Percentiles rank a stretch among this genome's conserved stretches.
phyloP scores from a whole-genome alignment of 495 filamentous ascomycete genomes.

The Aspergillus asperescens region DNA sequence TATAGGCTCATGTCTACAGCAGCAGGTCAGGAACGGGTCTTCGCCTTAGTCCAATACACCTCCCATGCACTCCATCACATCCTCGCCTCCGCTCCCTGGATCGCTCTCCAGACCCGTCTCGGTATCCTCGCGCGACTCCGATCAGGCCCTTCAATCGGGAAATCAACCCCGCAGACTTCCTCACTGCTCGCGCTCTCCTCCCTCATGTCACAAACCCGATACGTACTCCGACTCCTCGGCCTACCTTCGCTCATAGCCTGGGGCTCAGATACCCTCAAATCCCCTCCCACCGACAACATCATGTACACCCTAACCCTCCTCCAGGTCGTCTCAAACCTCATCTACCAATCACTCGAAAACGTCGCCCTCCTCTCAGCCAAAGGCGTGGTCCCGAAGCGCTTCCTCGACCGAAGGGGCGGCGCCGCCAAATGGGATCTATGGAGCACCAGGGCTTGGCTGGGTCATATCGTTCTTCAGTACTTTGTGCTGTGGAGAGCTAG shows the following conservation, averaged over 20 bases:
- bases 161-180: constrained; percentile 17
- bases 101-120: constrained; percentile 33
- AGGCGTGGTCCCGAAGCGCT: constrained; percentile 38
- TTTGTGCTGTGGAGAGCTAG: constrained; percentile 53
- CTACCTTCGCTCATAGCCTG: constrained; percentile 73
- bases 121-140: constrained; percentile 37
- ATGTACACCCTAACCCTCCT: constrained; percentile 51
- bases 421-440: constrained; percentile 57
- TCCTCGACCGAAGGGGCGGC: constrained; percentile 55
- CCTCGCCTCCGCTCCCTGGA: constrained; percentile 35
- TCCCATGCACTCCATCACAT: constrained; percentile 39
- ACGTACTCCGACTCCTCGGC: constrained; percentile 73
- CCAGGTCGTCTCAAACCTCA: constrained; percentile 61
- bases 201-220: constrained; percentile 63
- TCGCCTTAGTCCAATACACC: constrained; percentile 37
- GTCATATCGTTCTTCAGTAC: constrained; percentile 71
- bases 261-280: constrained; percentile 51
- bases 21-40: constrained; percentile 31
- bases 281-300: constrained; percentile 43
- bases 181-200: constrained; percentile 41
- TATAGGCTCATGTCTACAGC: constrained; percentile 33
- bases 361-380: constrained; percentile 68
- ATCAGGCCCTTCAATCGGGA: constrained; percentile 20
- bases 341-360: constrained; percentile 81
- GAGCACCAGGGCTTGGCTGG: constrained; percentile 75